phyloP scores from a whole-genome alignment of 306 rosid species.

The Glycine soja region DNA sequence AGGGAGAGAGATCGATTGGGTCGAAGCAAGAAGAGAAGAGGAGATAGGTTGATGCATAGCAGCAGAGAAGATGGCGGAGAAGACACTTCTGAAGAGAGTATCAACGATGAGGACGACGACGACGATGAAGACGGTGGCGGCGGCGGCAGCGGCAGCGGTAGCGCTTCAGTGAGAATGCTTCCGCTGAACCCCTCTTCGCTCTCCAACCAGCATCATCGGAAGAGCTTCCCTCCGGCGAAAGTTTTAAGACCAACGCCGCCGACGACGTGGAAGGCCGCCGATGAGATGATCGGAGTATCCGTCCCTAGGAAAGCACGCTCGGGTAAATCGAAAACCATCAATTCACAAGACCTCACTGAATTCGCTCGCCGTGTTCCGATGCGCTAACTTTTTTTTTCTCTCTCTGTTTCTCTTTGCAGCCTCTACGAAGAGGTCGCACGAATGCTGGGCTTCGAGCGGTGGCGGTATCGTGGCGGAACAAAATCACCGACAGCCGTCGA shows the following conservation, averaged over 20 bases:
- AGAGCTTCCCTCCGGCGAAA: conserved; percentile 82
- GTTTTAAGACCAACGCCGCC: conserved; percentile 71
- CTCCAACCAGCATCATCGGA: conserved; percentile 70
- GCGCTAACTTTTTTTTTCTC: conserved; percentile 6
- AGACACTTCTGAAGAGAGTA: conserved; percentile 89
- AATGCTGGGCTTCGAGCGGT: conserved; percentile 76
- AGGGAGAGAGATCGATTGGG: conserved; percentile 84
- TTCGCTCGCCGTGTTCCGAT: neutral
- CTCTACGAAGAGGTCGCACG: conserved; percentile 93
- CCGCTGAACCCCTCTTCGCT: conserved; percentile 75
- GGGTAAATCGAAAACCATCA: conserved; percentile 52
- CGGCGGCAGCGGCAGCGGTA: conserved; percentile 42
- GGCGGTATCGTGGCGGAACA: conserved; percentile 68
- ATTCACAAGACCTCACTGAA: neutral
- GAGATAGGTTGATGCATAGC: conserved; percentile 81
- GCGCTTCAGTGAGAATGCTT: conserved; percentile 84
- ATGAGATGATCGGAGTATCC: conserved; percentile 94
- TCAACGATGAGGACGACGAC: conserved; percentile 81
- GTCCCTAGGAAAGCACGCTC: conserved; percentile 97
- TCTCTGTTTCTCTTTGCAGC: conserved; percentile 52
- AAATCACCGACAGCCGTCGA: conserved; percentile 73
- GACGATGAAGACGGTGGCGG: conserved; percentile 62
- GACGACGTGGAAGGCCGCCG: conserved; percentile 82
- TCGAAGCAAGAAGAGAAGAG: conserved; percentile 83
- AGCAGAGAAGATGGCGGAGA: conserved; percentile 85